These are phyloP conservation scores for Diaporthe citri DNA, from an alignment of 2,329 filamentous ascomycete species.

Conservation along the genomic window DNA sequence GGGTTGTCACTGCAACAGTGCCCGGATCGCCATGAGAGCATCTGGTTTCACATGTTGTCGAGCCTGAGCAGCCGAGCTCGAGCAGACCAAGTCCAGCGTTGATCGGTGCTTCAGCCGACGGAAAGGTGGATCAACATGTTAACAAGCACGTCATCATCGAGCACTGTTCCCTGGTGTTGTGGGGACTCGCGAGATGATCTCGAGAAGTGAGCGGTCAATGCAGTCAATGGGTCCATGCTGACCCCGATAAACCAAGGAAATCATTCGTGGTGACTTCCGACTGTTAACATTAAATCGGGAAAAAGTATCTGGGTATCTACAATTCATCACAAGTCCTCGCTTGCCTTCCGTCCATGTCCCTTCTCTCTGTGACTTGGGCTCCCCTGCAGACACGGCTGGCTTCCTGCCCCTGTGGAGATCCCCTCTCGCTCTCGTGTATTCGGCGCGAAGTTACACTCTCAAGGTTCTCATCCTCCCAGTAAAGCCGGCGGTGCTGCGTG, in stretches of 20 bases:
- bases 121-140: background rate
- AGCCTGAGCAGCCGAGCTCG: background rate
- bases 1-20: background rate
- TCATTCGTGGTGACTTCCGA: background rate
- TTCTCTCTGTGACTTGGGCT: background rate
- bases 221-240: background rate
- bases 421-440: constrained; percentile 18
- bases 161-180: background rate
- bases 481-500: constrained; percentile 2
- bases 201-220: background rate
- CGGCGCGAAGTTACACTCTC: background rate
- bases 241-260: no score
- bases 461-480: constrained; percentile 2
- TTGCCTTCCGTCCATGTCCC: background rate
- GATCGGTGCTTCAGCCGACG: background rate
- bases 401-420: background rate
- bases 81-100: background rate
- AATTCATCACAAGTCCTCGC: background rate
- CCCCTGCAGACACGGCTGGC: background rate
- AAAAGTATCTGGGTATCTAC: constrained; percentile 13
- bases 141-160: background rate
- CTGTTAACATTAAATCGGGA: background rate
- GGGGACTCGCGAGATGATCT: background rate
- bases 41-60: background rate
- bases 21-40: background rate